Percentiles rank a stretch among this genome's conserved stretches.
These are phyloP conservation scores for Neurospora pannonica DNA, from an alignment of 495 filamentous ascomycete genomes.

Conservation along the genomic window DNA sequence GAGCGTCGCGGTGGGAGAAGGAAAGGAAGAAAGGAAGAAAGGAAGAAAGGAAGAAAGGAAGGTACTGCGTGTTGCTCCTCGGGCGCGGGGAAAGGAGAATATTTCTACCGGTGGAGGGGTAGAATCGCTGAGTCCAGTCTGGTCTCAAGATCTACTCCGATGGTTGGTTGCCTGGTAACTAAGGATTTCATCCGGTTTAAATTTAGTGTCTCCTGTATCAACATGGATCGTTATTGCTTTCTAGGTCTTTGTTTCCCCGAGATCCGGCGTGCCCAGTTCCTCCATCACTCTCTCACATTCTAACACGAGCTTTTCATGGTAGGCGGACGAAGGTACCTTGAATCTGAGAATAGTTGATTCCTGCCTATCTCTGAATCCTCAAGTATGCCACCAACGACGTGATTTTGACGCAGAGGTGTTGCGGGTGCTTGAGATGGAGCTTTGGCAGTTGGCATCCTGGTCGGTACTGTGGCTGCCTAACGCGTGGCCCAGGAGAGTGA, in stretches of 20 bases:
- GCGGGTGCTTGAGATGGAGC: not conserved
- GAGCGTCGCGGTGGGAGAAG: not conserved
- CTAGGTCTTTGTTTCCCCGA: not conserved
- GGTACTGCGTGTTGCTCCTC: not conserved
- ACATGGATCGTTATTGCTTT: not conserved
- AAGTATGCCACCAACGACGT: not conserved
- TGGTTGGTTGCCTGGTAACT: not conserved
- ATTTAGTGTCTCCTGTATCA: not conserved
- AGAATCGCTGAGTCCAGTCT: not conserved
- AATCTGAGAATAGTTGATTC: not conserved
- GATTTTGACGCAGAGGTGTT: not conserved
- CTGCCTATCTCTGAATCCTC: not conserved
- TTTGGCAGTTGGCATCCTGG: not conserved
- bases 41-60: not conserved
- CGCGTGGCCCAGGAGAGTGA: not conserved
- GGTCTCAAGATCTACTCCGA: not conserved
- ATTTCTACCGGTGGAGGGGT: not conserved
- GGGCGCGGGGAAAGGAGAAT: not conserved
- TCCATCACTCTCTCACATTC: not conserved
- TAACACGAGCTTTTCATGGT: not conserved
- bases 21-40: not conserved
- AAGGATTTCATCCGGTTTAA: not conserved
- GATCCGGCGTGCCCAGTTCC: not conserved
- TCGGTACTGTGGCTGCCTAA: not conserved
- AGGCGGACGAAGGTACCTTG: not conserved